These are phyloP conservation scores for Barbarea vulgaris DNA, from an alignment of 345 rosid species.

Conservation along the genomic window DNA sequence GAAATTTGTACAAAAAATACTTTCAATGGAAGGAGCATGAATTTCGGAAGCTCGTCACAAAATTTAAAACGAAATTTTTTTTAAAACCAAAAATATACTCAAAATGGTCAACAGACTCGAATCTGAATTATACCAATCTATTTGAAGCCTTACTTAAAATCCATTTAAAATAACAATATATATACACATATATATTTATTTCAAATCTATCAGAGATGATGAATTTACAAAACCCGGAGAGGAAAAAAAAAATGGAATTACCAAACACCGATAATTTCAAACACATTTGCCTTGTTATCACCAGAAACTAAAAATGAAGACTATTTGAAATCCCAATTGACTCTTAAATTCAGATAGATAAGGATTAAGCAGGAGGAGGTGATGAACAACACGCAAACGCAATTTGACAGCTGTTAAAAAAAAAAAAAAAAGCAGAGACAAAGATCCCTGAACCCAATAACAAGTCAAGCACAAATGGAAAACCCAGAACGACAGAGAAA, in stretches of 20 bases:
- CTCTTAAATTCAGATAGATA: slow-evolving; percentile 24
- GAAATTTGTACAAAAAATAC: background rate
- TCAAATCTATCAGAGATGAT: slow-evolving; percentile 22
- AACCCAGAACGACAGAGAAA: slow-evolving; percentile 21
- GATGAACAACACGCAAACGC: slow-evolving; percentile 40
- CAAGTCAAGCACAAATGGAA: slow-evolving; percentile 38
- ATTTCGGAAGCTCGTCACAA: slow-evolving; percentile 21
- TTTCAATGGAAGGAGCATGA: background rate
- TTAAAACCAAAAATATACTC: background rate
- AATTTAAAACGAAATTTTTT: background rate
- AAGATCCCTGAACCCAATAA: slow-evolving; percentile 30
- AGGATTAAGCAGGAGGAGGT: slow-evolving; percentile 16
- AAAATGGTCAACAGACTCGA: slow-evolving; percentile 36
- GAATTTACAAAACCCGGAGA: slow-evolving; percentile 6
- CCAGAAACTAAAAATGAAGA: background rate
- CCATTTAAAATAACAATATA: too few relatives aligned
- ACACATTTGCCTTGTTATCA: slow-evolving; percentile 27
- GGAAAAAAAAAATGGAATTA: background rate
- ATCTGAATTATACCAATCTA: slow-evolving; percentile 14
- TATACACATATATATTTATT: too few relatives aligned
- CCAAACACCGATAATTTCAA: slow-evolving; percentile 19
- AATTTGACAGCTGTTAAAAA: slow-evolving; percentile 34
- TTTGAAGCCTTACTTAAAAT: background rate
- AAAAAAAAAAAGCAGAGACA: slow-evolving; percentile 6
- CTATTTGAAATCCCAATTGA: slow-evolving; percentile 17